Evolutionary conservation across 2,329 filamentous ascomycete genomes (phyloP), one percentile per base, ranked within the genome.

Genomic region (Cladophialophora psammophila): DNA sequence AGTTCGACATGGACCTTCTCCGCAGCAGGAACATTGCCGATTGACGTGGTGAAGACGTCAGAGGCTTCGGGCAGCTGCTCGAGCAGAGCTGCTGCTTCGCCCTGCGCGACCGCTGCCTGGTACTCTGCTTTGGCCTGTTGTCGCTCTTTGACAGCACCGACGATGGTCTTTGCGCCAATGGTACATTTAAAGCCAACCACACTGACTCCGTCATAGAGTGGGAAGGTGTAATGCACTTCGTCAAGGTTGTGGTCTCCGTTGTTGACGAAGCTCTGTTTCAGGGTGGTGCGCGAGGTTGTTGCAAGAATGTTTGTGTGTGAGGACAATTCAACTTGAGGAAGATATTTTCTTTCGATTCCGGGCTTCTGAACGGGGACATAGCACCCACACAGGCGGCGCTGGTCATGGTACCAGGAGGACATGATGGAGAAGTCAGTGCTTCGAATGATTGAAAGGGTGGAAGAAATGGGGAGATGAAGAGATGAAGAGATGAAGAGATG

Each of bases 191-290:
- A 93, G 3, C 81, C 83, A 7, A 90, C 88, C 0, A 93, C 87
- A 6, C 87, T 89, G 15, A 91, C 88, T 9, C 90, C 90, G 73
- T 92, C 89, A 69, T 90, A 91, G 0, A 93, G 81, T 0, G 91
- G 91, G 69, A 93, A 93, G 0, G 84, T 84, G 75, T 93, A 93
- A 13, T 82, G 81, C 15, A 88, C 83, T 73, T 91, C 80, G 8
- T 80, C 74, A 66, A 89, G 84, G 2, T 74, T 74, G 9, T 79
- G 75, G 1, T 76, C 72, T 1, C 72, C 58, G 1, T 82, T 81
- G 69, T 91, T 92, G 71, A 82, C 76, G 71, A 91, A 93, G 0
- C 80, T 88, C 75, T 92, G 85, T 1, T 78, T 83, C 7, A 88
- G 78, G 1, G 75, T 76, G n/a, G 85, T 86, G 2, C 80, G 79